Evolutionary conservation across 1,284 basidiomycete genomes (phyloP), one percentile per base, ranked within the genome.

Genomic region (Schizopora paradoxa): DNA sequence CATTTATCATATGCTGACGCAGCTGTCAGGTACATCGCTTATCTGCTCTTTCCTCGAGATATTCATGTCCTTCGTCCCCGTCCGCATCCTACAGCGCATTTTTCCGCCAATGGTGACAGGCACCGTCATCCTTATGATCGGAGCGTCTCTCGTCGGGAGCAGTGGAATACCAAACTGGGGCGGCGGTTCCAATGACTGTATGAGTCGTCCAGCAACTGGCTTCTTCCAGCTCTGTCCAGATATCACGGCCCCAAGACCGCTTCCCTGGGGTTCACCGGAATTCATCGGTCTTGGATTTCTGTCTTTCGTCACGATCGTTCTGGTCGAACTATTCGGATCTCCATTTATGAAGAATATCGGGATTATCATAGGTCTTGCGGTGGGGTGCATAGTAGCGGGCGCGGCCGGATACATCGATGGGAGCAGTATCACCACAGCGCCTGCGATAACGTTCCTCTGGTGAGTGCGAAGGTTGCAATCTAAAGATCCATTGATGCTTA

Each of bases 281-380:
- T 90, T 88, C 64, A 82, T 91, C 38, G 87, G 90, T 2, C 76
- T 93, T 26, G 91, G 90, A 0, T 91, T 93, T 71, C 68, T 92
- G 16, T 82, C 81, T 0, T 92, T 92, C 64, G 59, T 82, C 41
- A 76, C 78, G 5, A 90, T 92, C 55, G 73, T 91, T 52, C 59
- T 91, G 8, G 80, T 77, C 0, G 86, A 91, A 57, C 63, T 90
- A 22, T 87, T 90, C 52, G 87, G 88, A 3, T 84, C 80, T 2
- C 87, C 87, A 0, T 91, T 91, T 66, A 67, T 92, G 59, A 86
- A 87, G 65, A 91, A 84, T 52, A 73, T 77, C 43, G 82, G 80
- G 26, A 79, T 87, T 55, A 83, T 87, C 45, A 72, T 86, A n/a
- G 83, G 85, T 1, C 65, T 88, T 26, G 72, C 73, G 3, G 77